A percentile compares a stretch with the other conserved stretches of the same genome.
phyloP scores from a whole-genome alignment of 306 rosid genomes.

The Sicyos edulis region DNA sequence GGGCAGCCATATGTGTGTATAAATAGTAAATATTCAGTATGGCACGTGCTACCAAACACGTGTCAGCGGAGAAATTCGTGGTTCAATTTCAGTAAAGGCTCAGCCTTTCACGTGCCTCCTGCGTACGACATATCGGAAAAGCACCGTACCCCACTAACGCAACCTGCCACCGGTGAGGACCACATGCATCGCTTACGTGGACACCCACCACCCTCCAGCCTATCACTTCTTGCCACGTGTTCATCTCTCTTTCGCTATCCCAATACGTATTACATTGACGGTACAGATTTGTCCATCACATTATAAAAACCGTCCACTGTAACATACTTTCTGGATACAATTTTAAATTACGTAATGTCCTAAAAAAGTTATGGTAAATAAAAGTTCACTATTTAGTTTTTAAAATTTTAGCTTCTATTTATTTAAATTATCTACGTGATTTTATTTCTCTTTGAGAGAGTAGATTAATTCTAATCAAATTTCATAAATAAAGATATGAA shows the following conservation, averaged over 20 bases:
- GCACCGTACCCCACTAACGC: not conserved
- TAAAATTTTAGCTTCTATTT: no score
- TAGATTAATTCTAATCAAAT: no score
- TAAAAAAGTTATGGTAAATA: no score
- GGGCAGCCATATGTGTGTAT: not conserved
- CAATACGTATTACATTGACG: not conserved
- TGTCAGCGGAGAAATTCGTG: not conserved
- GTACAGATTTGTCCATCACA: not conserved
- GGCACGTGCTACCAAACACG: conserved; percentile 17
- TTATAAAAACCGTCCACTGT: no score
- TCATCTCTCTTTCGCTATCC: not conserved
- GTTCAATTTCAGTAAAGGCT: not conserved
- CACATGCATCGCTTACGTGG: conserved; percentile 16
- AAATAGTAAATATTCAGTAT: not conserved
- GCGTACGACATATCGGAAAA: conserved; percentile 4
- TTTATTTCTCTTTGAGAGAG: no score
- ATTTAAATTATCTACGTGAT: no score
- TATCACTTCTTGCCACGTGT: not conserved
- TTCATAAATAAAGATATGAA: no score
- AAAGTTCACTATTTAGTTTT: no score
- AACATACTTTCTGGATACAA: no score
- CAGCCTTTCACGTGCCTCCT: conserved; percentile 16
- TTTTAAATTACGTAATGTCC: no score
- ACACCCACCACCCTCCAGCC: not conserved
- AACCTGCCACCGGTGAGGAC: not conserved